Conservation (phyloP, 305 asterid genomes). For the Galium porrigens region DNA sequence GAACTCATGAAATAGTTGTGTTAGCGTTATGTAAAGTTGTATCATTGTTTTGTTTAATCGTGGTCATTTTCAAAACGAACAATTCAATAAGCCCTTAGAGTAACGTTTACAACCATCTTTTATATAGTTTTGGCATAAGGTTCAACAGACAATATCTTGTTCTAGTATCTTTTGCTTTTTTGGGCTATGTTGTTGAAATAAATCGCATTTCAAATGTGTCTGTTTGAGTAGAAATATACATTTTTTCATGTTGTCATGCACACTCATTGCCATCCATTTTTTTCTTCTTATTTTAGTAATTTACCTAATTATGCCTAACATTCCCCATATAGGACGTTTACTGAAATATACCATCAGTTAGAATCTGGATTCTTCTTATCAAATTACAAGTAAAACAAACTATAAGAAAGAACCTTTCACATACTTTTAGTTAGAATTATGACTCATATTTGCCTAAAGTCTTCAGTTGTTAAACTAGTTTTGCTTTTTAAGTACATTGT, state of each 20-base stretch:
- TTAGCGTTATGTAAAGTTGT: not conserved
- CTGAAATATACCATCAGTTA: too few relatives aligned
- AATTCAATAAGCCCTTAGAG: not conserved
- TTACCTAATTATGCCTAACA: not conserved
- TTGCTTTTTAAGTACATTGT: not conserved
- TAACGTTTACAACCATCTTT: not conserved
- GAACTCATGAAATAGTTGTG: not conserved
- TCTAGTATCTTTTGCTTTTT: not conserved
- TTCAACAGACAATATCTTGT: not conserved
- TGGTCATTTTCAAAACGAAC: not conserved
- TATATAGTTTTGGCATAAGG: not conserved
- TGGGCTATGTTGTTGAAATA: not conserved
- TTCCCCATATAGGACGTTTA: not conserved
- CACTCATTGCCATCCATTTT: not conserved
- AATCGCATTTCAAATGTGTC: too few relatives aligned
- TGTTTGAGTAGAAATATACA: too few relatives aligned
- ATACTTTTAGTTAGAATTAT: not conserved
- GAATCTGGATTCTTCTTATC: conserved; percentile 1
- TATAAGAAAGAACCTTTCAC: not conserved
- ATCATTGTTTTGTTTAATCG: not conserved
- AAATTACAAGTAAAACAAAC: not conserved
- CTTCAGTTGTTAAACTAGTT: not conserved
- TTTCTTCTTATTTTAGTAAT: not conserved
- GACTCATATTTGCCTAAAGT: not conserved
- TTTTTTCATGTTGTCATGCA: not conserved